Evolutionary conservation across 2,329 filamentous ascomycete genomes (phyloP), one percentile per base, ranked within the genome.

Genomic region (Diaporthe helianthi): DNA sequence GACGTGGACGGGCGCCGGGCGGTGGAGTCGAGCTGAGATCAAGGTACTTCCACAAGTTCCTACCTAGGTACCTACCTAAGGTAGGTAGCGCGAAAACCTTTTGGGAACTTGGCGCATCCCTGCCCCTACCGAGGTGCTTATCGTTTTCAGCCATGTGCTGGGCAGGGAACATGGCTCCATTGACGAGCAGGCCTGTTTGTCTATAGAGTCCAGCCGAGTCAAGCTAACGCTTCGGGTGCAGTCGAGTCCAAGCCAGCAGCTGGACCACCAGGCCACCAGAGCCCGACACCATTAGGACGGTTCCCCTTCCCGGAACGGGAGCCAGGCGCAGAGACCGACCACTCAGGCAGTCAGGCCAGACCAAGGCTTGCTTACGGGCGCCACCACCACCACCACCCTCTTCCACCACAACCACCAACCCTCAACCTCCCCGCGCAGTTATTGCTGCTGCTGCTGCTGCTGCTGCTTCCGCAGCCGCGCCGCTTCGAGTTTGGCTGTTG

Each of bases 141-240:
- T 58, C 64, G 52, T 58, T 17, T 46, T 44, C 44, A 58, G 54
- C 65, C 65, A 67, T 58, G 65, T 67, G 65, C 54, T 47, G 38
- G 41, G 65, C 65, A 67, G 52, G 65, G 65, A 67, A 58, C 44
- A 67, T 67, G 65, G 15, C 65, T 51, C 65, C 41, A 51, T 31
- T 29, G 44, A 49, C 44, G 44, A 49, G 19, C 44, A 36, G 36
- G 29, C n/a, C n/a, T n/a, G n/a, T n/a, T n/a, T n/a, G 44, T 29
- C 58, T 63, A 44, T 49, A 19, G 26, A 36, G 29, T 33, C 55
- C 55, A 61, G 55, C 41, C 55, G 55, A 33, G 55, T 61, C 41
- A 61, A 47, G 6, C 53, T 19, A 61, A n/a, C 41, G 41, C 29
- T 33, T 19, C n/a, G 7, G 17, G 58, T 24, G 41, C 38, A 47